Evolutionary conservation across 2,329 filamentous ascomycete species (phyloP), one percentile per base, ranked within the genome.

Genomic region (Aspergillus sp.): DNA sequence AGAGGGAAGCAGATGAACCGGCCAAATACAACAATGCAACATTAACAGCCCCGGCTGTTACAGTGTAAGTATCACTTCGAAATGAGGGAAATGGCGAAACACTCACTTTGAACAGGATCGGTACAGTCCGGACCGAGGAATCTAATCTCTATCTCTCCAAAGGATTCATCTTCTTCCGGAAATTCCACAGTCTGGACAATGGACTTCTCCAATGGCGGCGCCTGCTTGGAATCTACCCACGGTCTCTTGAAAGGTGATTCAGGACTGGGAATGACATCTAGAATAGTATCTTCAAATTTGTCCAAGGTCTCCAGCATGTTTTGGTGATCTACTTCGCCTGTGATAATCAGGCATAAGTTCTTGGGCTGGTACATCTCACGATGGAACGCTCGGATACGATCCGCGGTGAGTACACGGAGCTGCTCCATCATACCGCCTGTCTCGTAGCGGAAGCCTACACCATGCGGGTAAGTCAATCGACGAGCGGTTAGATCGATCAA

Each of bases 371-470:
- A 99, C 94, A 99, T 98, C 65, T 93, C 90, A 63, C 88, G 88
- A 75, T 99, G 95, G 70, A 98, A 99, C 60, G 89, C 87, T n/a
- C 95, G 88, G 66, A 99, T 99, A 41, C 92, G 88, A 55, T 97
- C 90, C 1, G 92, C 88, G 0, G 92, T 95, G 50, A 99, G 80
- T 3, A 92, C 87, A 44, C 95, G 88, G 53, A 99, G 83, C 36
- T 92, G 90, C 69, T 96, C 91, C 81, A 96, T 96, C 89, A 97
- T 92, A 13, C 95, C 95, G 11, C 95, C 95, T n/a, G 95, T 99
- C 78, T 99, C 95, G 68, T 97, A 98, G 60, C 94, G 88, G 73
- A 97, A 99, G 2, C 95, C 95, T 58, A 96, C 87, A 50, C 91
- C 90, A 74, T 95, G 87, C 0, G 93, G 93, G 69, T 98, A 99